Evolutionary conservation across 208 protist genomes (phyloP), one percentile per base, ranked within the genome.

Genomic region (Porcisia deanei): DNA sequence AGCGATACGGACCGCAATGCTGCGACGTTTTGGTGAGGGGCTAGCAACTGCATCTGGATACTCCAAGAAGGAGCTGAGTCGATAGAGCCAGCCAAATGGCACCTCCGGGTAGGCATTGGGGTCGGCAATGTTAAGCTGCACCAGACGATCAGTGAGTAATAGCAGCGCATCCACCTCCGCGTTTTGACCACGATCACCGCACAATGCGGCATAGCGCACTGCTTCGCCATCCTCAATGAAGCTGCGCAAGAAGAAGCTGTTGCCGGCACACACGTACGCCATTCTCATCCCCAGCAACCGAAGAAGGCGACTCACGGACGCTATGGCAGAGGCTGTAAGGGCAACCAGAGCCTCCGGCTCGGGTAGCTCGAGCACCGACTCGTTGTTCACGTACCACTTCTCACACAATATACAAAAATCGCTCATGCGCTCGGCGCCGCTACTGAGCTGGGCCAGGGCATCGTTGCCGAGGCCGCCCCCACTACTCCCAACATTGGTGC

Each of bases 81-180:
- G 91, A 70, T 93, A 94, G 30, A 94, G 77, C 91, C 93, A 97
- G 34, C 93, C 85, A 71, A 93, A 94, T 0, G 93, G 93, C 69
- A 96, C 73, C 3, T 72, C 82, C 2, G 87, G 84, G 70, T 85
- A 95, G 49, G 76, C 76, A 73, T 84, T 85, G n/a, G 81, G 68
- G 59, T 88, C 75, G 3, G 41, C 73, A 39, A 88, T 74, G 60
- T 87, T 73, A 9, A 94, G 81, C 59, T 77, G 76, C 77, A 94
- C 59, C 39, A 95, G 58, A 22, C 89, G 87, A 45, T 87, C 77
- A 73, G 90, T 86, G 18, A 95, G 30, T 37, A 70, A 79, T 45
- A 97, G 86, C 47, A 90, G 80, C 52, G 84, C 85, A 53, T 92
- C 86, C 34, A 95, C 76, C 78, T 97, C 91, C 3, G 85, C 83